A percentile compares a stretch with the other conserved stretches of the same genome.
Conservation (phyloP, 768 basidiomycete genomes). For the Leccinum broughii region DNA sequence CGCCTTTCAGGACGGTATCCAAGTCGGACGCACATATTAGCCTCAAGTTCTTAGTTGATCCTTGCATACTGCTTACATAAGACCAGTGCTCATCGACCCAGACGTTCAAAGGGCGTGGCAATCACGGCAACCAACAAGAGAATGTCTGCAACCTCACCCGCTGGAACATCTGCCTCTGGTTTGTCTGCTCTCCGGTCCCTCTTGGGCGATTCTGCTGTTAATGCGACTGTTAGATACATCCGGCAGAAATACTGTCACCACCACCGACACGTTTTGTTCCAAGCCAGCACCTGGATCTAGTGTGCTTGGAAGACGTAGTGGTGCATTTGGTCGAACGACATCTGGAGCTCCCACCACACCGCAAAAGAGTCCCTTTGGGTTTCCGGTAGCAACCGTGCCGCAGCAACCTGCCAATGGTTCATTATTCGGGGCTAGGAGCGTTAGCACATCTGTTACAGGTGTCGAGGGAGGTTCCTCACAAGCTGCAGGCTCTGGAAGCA, state of each 20-base stretch:
- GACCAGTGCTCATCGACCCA: not conserved
- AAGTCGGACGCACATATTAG: too few species aligned
- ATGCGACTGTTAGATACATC: not conserved
- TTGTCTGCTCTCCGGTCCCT: not conserved
- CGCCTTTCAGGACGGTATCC: too few species aligned
- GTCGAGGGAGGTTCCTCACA: not conserved
- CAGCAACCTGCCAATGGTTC: not conserved
- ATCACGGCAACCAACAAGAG: not conserved
- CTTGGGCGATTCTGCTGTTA: not conserved
- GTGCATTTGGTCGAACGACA: not conserved
- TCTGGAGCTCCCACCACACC: not conserved
- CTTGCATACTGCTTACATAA: not conserved
- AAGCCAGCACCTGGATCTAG: not conserved
- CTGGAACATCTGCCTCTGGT: not conserved
- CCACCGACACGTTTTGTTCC: not conserved
- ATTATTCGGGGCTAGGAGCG: not conserved
- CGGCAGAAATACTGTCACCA: not conserved
- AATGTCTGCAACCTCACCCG: not conserved
- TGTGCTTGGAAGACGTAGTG: not conserved
- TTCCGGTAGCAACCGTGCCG: not conserved
- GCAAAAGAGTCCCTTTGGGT: not conserved
- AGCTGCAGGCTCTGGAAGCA: too few species aligned
- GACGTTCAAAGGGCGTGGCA: not conserved
- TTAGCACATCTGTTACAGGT: not conserved
- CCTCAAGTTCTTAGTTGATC: not conserved